These are phyloP conservation scores for Neofusicoccum kwambonambiense DNA, from an alignment of 2,329 filamentous ascomycete genomes.

Conservation along the genomic window DNA sequence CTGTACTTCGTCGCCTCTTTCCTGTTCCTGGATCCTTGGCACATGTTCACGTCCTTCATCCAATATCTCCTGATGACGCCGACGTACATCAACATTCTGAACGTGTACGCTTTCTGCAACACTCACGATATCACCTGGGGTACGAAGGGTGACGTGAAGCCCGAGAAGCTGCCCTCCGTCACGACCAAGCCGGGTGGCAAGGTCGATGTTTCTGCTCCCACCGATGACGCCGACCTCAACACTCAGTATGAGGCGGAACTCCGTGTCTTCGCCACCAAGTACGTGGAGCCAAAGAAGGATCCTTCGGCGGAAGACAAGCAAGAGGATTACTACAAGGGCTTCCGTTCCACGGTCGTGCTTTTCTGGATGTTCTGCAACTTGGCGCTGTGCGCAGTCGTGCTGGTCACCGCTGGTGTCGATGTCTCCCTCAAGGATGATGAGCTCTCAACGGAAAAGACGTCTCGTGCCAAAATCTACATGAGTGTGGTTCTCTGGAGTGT, in stretches of 20 bases:
- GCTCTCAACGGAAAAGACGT: conserved; percentile 39
- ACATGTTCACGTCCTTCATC: conserved; percentile 92
- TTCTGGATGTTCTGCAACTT: conserved; percentile 98
- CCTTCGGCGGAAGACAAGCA: conserved; percentile 72
- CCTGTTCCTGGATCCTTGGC: conserved; percentile 97
- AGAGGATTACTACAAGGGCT: conserved; percentile 97
- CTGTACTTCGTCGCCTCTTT: conserved; percentile 90
- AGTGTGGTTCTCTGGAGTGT: conserved; percentile 86
- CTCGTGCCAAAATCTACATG: conserved; percentile 78
- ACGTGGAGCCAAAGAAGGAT: conserved; percentile 66
- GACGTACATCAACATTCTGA: conserved; percentile 97
- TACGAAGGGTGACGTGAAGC: conserved; percentile 96
- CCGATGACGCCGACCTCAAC: conserved; percentile 92
- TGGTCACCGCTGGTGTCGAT: conserved; percentile 81
- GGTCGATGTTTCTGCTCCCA: conserved; percentile 81
- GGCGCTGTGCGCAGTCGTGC: conserved; percentile 77
- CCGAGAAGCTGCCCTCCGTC: conserved; percentile 84
- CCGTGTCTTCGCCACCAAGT: conserved; percentile 69
- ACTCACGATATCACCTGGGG: conserved; percentile 98
- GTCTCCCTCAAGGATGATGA: conserved; percentile 37
- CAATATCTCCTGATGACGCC: conserved; percentile 95
- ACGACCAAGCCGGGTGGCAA: conserved; percentile 92
- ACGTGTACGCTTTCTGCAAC: conserved; percentile 98
- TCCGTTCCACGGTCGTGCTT: conserved; percentile 86
- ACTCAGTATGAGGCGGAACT: conserved; percentile 90